Base-by-base conservation (phyloP, 1,284 basidiomycete genomes). In the Meira miltonrushii region DNA sequence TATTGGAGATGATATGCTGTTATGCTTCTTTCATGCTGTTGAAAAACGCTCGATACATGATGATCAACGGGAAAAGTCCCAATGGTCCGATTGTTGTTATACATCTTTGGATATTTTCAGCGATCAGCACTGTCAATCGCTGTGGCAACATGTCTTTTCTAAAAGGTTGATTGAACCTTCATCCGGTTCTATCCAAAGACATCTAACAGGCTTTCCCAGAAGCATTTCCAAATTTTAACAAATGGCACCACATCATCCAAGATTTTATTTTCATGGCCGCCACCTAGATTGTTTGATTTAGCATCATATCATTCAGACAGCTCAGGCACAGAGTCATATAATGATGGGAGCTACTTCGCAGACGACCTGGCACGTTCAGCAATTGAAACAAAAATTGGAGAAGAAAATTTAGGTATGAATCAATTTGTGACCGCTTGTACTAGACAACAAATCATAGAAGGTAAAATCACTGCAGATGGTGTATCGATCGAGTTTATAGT, bases 1-100 rank as follows among this genome's bases (percentile, higher is more conserved):
- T 87, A 90, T 90, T 54, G 90, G 89, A 23, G 87, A 93, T 58
- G 89, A 88, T 40, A 83, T 97, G 70, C 87, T 94, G 43, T 83
- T 98, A 13, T 93, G 91, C 74, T 98, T 98, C 82, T 88, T 96
- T 66, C 93, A 98, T 74, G 90, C 92, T 33, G 86, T 88, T 58
- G 84, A 85, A 68, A 82, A 83, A 79, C 81, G 46, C n/a, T n/a
- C n/a, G n/a, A n/a, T n/a, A n/a, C n/a, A n/a, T 84, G 87, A n/a
- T 80, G 80, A 56, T n/a, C n/a, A n/a, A n/a, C n/a, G n/a, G n/a
- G 92, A 95, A 82, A 92, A 92, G 72, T 88, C 94, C 78, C 85
- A 87, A 73, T 78, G 80, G 93, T 85, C 90, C 10, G 96, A 95
- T 78, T 95, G 89, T 87, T 97, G 93, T 78, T 91, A 92, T 57